Evolutionary conservation across 352 stramenopile genomes (phyloP).

Genomic region (Phytopythium delawarense): DNA sequence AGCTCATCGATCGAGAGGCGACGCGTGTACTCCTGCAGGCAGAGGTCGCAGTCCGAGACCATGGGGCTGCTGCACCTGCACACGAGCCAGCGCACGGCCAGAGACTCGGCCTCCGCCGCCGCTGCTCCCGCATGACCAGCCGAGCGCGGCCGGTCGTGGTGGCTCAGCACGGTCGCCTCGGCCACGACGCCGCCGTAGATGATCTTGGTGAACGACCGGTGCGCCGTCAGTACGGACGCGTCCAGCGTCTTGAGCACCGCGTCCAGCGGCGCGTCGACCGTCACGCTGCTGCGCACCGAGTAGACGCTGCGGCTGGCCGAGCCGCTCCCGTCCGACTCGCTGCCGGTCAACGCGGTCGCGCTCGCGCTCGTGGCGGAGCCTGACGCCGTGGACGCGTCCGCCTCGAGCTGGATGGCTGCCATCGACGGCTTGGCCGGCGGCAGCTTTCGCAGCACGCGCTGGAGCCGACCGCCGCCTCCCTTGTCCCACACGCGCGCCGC

Average conservation of each 20-base stretch:
- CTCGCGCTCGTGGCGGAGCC: background rate
- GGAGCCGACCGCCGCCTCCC: slow-evolving; percentile 7
- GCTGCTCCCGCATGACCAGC: background rate
- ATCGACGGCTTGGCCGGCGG: background rate
- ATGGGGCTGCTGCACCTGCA: slow-evolving; percentile 61
- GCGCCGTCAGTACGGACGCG: slow-evolving; percentile 40
- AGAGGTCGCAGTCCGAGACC: slow-evolving; percentile 68
- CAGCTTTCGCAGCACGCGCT: slow-evolving; percentile 4
- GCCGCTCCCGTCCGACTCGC: background rate
- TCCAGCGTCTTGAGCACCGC: slow-evolving; percentile 62
- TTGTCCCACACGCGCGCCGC: slow-evolving; percentile 53
- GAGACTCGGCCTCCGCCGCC: slow-evolving; percentile 27
- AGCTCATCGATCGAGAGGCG: slow-evolving; percentile 51
- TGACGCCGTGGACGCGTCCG: background rate
- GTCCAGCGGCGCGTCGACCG: slow-evolving; percentile 45
- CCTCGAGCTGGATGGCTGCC: background rate
- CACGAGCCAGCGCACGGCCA: slow-evolving; percentile 70
- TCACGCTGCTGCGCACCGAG: slow-evolving; percentile 54
- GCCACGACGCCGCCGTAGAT: slow-evolving; percentile 69
- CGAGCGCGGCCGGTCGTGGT: slow-evolving; percentile 17
- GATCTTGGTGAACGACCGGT: slow-evolving; percentile 71
- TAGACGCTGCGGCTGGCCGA: slow-evolving; percentile 11
- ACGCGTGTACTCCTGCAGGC: slow-evolving; percentile 67
- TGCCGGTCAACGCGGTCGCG: background rate
- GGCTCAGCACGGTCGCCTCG: slow-evolving; percentile 74